These are phyloP conservation scores for Aechmea fasciata DNA, from an alignment of 176 grass and related monocot species.

Conservation along the genomic window DNA sequence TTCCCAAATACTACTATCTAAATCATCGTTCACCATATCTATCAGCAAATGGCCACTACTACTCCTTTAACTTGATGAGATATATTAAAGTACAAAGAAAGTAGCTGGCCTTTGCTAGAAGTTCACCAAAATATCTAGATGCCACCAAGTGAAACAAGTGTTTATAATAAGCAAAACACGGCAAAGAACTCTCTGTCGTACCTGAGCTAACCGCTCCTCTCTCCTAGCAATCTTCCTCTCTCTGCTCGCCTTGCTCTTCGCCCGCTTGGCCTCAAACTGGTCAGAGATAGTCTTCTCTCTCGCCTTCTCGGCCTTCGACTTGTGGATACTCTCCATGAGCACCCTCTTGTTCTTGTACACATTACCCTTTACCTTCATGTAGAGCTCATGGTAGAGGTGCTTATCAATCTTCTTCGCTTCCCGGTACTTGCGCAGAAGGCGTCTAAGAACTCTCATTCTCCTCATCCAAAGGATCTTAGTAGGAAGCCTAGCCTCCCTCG, in stretches of 20 bases:
- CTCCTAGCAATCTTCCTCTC: slow-evolving; percentile 10
- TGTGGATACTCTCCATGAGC: slow-evolving; percentile 12
- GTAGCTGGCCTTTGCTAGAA: no score
- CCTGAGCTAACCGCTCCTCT: slow-evolving; percentile 10
- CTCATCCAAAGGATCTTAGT: slow-evolving; percentile 14
- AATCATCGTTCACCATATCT: no score
- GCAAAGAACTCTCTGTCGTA: not conserved
- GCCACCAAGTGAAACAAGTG: no score
- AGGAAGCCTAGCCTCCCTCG: slow-evolving; percentile 8
- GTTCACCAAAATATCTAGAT: no score
- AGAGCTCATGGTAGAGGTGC: slow-evolving; percentile 7
- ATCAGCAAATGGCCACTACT: no score
- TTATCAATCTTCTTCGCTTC: slow-evolving; percentile 11
- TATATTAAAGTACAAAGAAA: no score
- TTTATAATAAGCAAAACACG: not conserved
- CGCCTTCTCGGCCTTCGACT: slow-evolving; percentile 9
- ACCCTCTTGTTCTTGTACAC: slow-evolving; percentile 11
- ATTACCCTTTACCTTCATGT: slow-evolving; percentile 13
- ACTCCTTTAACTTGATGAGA: no score
- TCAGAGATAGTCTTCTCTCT: slow-evolving; percentile 11
- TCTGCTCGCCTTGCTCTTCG: slow-evolving; percentile 13
- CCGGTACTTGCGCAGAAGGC: slow-evolving; percentile 8
- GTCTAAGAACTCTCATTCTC: slow-evolving; percentile 5
- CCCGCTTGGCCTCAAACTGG: slow-evolving; percentile 6
- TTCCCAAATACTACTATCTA: not conserved